Percentiles rank a stretch among this genome's conserved stretches.
These are phyloP conservation scores for Penicillium sp. DNA, from an alignment of 2,329 filamentous ascomycete species.

Conservation along the genomic window DNA sequence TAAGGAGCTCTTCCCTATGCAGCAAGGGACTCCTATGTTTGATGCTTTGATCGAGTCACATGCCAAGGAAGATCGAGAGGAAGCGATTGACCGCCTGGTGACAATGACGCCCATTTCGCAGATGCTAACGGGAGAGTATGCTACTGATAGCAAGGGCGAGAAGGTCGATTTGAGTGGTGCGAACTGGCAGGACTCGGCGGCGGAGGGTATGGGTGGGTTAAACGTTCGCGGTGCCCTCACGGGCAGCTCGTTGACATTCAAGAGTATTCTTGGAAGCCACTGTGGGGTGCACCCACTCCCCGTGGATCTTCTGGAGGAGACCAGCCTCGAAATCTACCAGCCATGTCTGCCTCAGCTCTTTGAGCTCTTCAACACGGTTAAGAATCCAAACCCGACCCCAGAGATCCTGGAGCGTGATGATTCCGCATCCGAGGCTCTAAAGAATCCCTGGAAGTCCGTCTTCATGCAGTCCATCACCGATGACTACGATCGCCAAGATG, in stretches of 20 bases:
- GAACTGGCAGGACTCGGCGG: constrained; percentile 29
- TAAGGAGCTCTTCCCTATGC: constrained; percentile 50
- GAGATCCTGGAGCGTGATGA: neutral
- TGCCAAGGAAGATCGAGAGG: constrained; percentile 26
- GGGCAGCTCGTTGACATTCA: constrained; percentile 48
- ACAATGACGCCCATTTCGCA: constrained; percentile 41
- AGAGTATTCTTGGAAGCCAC: constrained; percentile 48
- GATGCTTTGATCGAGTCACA: constrained; percentile 42
- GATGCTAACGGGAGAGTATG: constrained; percentile 45
- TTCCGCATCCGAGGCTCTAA: constrained; percentile 20
- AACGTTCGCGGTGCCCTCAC: constrained; percentile 48
- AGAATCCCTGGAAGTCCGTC: constrained; percentile 42
- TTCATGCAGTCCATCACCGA: constrained; percentile 50
- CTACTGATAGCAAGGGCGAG: constrained; percentile 39
- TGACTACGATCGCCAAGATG: constrained; percentile 46
- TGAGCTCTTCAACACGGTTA: constrained; percentile 44
- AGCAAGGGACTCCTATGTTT: constrained; percentile 43
- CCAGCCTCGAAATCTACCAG: constrained; percentile 46
- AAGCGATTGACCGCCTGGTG: constrained; percentile 37
- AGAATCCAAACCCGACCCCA: constrained; percentile 16
- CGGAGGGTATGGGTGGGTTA: constrained; percentile 39
- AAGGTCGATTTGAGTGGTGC: constrained; percentile 29
- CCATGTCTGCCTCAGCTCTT: constrained; percentile 49
- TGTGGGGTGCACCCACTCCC: constrained; percentile 50
- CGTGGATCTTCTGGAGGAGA: constrained; percentile 50